Evolutionary conservation across 176 grass and related monocot genomes (phyloP).

Genomic region (Pharus latifolius): DNA sequence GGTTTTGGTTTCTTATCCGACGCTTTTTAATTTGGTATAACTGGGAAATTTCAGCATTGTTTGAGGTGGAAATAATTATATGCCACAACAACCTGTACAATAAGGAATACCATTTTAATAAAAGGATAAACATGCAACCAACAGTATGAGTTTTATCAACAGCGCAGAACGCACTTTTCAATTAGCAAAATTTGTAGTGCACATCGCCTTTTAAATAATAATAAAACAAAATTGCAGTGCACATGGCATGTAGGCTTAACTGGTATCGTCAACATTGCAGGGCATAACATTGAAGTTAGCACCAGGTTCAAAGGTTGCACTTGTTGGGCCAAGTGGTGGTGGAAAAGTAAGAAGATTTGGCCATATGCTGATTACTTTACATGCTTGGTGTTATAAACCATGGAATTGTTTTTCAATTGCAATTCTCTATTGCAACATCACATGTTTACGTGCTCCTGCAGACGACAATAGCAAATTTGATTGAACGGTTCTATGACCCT

Average conservation of each 20-base stretch:
- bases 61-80: not conserved
- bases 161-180: not conserved
- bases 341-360: constrained; percentile 55
- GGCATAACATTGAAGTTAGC: constrained; percentile 90
- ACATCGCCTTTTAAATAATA: too few relatives aligned
- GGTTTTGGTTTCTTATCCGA: not conserved
- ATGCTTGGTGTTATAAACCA: constrained; percentile 4
- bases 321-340: constrained; percentile 96
- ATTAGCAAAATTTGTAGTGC: not conserved
- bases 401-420: not conserved
- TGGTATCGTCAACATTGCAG: constrained; percentile 29
- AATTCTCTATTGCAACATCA: not conserved
- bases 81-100: not conserved
- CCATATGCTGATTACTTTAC: not conserved
- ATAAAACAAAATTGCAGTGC: too few relatives aligned
- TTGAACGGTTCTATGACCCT: constrained; percentile 97
- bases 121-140: not conserved
- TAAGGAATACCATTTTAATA: not conserved
- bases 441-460: constrained; percentile 32
- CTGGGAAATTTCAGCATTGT: not conserved
- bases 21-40: not conserved
- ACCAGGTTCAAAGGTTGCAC: constrained; percentile 86
- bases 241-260: not conserved
- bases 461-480: constrained; percentile 99
- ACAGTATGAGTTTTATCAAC: not conserved